Evolutionary conservation across 2,329 filamentous ascomycete species (phyloP).

Genomic region (Beauveria asiatica): DNA sequence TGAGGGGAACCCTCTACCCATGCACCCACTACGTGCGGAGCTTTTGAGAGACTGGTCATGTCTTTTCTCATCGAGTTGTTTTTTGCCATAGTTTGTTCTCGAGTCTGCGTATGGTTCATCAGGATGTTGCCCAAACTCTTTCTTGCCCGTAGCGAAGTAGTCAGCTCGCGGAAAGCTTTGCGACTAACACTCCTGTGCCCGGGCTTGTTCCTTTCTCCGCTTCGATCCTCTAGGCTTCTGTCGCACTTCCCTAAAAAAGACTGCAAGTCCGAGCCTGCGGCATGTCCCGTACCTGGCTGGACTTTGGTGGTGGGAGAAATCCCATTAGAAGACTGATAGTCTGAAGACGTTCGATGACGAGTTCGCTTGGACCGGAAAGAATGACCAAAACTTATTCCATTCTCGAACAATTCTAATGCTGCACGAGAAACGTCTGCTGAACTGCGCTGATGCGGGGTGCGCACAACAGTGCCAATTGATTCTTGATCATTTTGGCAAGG

Average conservation of each 20-base stretch:
- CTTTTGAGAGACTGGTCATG: neutral
- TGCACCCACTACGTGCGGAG: neutral
- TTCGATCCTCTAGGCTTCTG: neutral
- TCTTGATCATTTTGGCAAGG: neutral
- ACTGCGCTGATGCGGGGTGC: constrained; percentile 22
- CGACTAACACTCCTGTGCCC: neutral
- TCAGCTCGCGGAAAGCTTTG: constrained; percentile 30
- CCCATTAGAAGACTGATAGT: neutral
- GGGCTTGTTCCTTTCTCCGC: neutral
- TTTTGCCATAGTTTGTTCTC: neutral
- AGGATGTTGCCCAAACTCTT: neutral
- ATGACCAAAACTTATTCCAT: constrained; percentile 23
- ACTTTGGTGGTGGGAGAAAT: constrained; percentile 7
- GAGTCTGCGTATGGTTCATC: neutral
- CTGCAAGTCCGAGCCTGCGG: neutral
- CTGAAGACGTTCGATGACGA: neutral
- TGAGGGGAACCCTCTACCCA: neutral
- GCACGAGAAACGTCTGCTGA: constrained; percentile 17
- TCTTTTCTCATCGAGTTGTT: neutral
- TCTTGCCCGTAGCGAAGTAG: neutral
- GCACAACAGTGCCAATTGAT: constrained; percentile 32
- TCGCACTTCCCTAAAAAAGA: constrained; percentile 16
- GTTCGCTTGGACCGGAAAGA: constrained; percentile 8
- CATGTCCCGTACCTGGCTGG: neutral
- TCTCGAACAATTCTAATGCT: constrained; percentile 24